Evolutionary conservation across 139 green algal genomes (phyloP), one percentile per base, ranked within the genome.

Genomic region (Spirogloea muscicola): DNA sequence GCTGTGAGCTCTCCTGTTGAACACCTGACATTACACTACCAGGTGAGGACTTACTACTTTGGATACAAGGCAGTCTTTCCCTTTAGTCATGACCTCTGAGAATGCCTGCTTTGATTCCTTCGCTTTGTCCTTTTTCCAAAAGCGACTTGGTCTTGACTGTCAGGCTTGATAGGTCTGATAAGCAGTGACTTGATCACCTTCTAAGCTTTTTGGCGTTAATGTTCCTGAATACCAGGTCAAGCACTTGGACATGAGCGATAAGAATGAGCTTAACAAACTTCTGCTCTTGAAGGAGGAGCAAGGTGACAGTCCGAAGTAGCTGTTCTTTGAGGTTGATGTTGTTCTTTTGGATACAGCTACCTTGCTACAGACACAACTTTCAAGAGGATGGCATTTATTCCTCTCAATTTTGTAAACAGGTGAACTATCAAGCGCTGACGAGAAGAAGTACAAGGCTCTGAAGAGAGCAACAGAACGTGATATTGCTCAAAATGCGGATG

Each of bases 1-100:
- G 87, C 86, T 25, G 77, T 96, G 44, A 86, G 79, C 13, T 89
- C 86, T 3, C 80, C 88, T 2, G 91, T 97, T 65, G 91, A 97
- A 84, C 89, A 95, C 80, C 88, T 98, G 51, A 96, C 94, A 7
- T 86, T 98, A 72, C 94, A 98, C 79, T 96, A 96, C 84, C 90
- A 95, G 87, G 90, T 84, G 31, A n/a, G n/a, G n/a, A n/a, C n/a
- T n/a, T n/a, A n/a, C n/a, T n/a, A n/a, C n/a, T n/a, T 10, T n/a
- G n/a, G n/a, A n/a, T n/a, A n/a, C n/a, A 21, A 64, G 18, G 18
- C 18, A 21, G 46, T n/a, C n/a, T n/a, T n/a, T n/a, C n/a, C n/a
- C n/a, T n/a, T n/a, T n/a, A n/a, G n/a, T n/a, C n/a, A n/a, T n/a
- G n/a, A n/a, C n/a, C n/a, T n/a, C n/a, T n/a, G n/a, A n/a, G n/a